Evolutionary conservation across 345 rosid species (phyloP), one percentile per base, ranked within the genome.

Genomic region (Salix exigua): DNA sequence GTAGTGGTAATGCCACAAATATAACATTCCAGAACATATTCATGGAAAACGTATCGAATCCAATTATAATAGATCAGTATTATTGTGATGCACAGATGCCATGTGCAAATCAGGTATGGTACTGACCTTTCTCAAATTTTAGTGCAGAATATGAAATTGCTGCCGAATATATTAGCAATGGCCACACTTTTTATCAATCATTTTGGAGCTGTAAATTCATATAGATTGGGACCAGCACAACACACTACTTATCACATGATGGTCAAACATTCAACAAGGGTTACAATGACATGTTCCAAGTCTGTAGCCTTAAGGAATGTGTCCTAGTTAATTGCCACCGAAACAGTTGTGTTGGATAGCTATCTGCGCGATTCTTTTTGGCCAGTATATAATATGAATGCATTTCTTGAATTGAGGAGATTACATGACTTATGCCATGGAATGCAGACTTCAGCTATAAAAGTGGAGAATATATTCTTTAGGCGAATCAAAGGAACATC

Each of bases 21-120:
- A 87, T 95, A 50, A 79, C 35, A 38, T 95, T 95, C 81, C 88
- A 82, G 81, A 86, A 90, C 69, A 68, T 90, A 30, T 72, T 75
- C 72, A 93, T 93, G 97, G 86, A 88, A 55, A 91, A 95, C 65
- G 99, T 95, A 35, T 86, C 94, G 0, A 88, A 91, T 80, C 98
- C 98, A 55, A 91, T 95, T 11, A 89, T 95, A 72, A 89, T 95
- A 44, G 89, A 95, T 77, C 98, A 91, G 73, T 95, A 90, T 75
- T 95, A 93, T 76, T 95, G 99, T 48, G 97, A 95, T 81, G 89
- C 97, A 2, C 28, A 1, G 33, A 71, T 38, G 53, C 96, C 97
- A 10, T 95, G 97, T 84, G 87, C 82, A 44, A 95, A 95, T 84
- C 94, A 95, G 97, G 99, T 93, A 82, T 31, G 25, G 4, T 4